phyloP scores from a whole-genome alignment of 352 stramenopile genomes.

The Pythium volutum region DNA sequence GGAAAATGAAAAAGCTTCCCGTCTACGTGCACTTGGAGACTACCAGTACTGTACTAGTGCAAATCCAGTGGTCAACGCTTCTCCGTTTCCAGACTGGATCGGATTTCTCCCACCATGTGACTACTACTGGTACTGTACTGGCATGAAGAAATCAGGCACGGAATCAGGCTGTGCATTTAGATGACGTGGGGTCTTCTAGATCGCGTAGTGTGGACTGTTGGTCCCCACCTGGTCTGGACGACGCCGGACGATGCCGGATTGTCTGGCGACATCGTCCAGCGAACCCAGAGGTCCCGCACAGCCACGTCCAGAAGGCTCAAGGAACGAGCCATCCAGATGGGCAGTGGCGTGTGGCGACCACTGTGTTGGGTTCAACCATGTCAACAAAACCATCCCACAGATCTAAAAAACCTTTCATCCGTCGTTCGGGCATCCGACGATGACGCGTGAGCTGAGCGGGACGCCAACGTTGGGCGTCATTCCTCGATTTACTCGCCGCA shows the following conservation, averaged over 20 bases:
- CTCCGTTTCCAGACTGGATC: too few relatives aligned
- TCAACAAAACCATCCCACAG: too few relatives aligned
- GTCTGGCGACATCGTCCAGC: too few relatives aligned
- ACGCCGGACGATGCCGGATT: neutral
- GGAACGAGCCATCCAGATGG: conserved; percentile 19
- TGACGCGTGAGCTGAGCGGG: too few relatives aligned
- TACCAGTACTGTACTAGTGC: too few relatives aligned
- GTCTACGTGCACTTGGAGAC: too few relatives aligned
- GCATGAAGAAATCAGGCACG: too few relatives aligned
- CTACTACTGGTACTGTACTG: too few relatives aligned
- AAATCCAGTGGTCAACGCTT: too few relatives aligned
- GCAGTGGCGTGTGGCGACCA: too few relatives aligned
- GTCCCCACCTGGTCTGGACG: conserved; percentile 2
- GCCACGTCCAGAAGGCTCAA: conserved; percentile 14
- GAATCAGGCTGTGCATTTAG: neutral
- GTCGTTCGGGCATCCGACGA: neutral
- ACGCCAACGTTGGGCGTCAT: neutral
- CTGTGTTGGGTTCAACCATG: neutral
- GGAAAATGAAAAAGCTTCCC: too few relatives aligned
- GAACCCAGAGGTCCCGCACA: neutral
- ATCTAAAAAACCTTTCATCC: neutral
- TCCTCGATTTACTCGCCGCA: conserved; percentile 2
- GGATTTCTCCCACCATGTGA: neutral
- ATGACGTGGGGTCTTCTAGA: neutral
- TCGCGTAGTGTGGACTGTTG: conserved; percentile 2